These are phyloP conservation scores for Verbena officinalis DNA, from an alignment of 257 asterid genomes.

Conservation along the genomic window DNA sequence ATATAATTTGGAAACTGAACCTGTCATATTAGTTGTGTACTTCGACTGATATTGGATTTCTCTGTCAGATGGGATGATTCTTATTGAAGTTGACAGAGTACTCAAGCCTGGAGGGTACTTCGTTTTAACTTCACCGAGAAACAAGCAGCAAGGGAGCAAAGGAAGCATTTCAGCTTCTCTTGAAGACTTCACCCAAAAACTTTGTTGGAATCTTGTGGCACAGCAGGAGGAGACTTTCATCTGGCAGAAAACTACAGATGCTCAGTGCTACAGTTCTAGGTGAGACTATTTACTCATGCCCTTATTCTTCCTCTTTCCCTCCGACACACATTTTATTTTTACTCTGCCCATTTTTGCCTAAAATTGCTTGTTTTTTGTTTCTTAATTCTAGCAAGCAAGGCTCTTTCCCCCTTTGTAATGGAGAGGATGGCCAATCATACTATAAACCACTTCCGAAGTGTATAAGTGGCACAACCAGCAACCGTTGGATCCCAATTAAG, in stretches of 20 bases:
- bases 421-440: conserved; percentile 72
- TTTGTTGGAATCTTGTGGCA: conserved; percentile 82
- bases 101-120: conserved; percentile 97
- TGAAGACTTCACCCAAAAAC: conserved; percentile 62
- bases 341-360: conserved; percentile 7
- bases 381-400: conserved; percentile 45
- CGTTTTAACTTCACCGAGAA: conserved; percentile 79
- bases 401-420: conserved; percentile 68
- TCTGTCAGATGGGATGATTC: conserved; percentile 78
- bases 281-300: conserved; percentile 37
- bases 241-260: conserved; percentile 88
- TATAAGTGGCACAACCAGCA: conserved; percentile 68
- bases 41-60: conserved; percentile 34
- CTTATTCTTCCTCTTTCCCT: conserved; percentile 9
- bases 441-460: conserved; percentile 75
- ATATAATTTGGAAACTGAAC: conserved; percentile 1
- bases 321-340: background rate
- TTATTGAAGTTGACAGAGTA: conserved; percentile 89
- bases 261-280: conserved; percentile 74
- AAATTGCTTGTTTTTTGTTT: conserved; percentile 17
- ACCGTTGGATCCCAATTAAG: conserved; percentile 80
- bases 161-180: conserved; percentile 59
- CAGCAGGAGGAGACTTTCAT: conserved; percentile 83
- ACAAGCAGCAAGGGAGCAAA: conserved; percentile 62
- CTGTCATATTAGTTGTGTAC: background rate